Percentiles rank a stretch among this genome's conserved stretches.
Evolutionary conservation across 441 rosid genomes (phyloP).

Genomic region (Bocquillonia castaneifolia): DNA sequence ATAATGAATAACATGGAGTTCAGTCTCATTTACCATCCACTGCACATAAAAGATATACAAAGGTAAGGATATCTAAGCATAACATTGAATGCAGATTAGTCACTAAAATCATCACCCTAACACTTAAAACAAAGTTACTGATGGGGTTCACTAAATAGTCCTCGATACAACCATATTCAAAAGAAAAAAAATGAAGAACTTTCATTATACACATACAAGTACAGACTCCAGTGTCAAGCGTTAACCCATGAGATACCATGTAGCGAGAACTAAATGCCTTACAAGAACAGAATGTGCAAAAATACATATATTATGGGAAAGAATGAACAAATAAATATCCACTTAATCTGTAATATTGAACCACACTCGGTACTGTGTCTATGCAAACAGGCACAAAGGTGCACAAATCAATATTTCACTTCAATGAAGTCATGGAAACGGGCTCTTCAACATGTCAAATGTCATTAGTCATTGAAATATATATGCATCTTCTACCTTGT

Average conservation of each 20-base stretch:
- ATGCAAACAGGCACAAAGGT: neutral
- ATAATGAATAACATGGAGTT: slow-evolving; percentile 89
- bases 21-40: slow-evolving; percentile 98
- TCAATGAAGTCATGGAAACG: neutral
- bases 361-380: neutral
- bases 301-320: neutral
- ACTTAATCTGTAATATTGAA: neutral
- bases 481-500: slow-evolving; percentile 52
- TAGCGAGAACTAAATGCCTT: neutral
- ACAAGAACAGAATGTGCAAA: neutral
- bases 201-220: neutral
- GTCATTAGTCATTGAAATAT: slow-evolving; percentile 3
- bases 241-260: neutral
- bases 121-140: neutral
- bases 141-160: slow-evolving; percentile 4
- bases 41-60: slow-evolving; percentile 32
- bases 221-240: neutral
- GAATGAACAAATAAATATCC: neutral
- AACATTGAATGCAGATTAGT: neutral
- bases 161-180: neutral
- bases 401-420: neutral
- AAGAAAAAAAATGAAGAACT: neutral
- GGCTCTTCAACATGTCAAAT: slow-evolving; percentile 1
- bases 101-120: neutral
- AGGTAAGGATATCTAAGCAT: neutral